Base-by-base conservation (phyloP, 768 basidiomycete species). In the Rhodotorula paludigena region DNA sequence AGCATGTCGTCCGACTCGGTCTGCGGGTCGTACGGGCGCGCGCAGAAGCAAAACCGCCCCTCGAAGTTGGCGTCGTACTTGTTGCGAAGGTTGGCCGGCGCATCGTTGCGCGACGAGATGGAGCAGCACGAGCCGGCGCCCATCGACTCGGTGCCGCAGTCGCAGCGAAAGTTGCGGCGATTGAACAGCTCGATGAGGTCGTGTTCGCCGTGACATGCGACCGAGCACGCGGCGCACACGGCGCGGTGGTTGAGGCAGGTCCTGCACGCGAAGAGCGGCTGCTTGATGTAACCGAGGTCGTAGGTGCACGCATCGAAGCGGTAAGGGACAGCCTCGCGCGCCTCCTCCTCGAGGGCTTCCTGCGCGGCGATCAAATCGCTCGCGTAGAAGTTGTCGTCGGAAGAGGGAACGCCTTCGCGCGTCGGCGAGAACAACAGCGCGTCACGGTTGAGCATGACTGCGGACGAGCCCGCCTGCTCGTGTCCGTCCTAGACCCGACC, bases 141-240 rank as follows among this genome's bases (percentile, higher is more conserved):
- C 54, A 75, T 64, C 11, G 52, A 45, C 15, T 64, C 38, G 12
- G 73, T 75, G 1, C 70, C 70, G 59, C 76, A 76, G 57, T 76
- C 76, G 58, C 76, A 76, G 5, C 64, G 64, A 55, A 75, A 76
- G 60, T 65, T 42, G 11, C 76, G 66, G 30, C 74, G 69, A 21
- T 60, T 63, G 70, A 76, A 76, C 35, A 76, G 73, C 57, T 76
- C 76, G 39, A 75, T 69, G 32, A 76, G 72, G 8, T 75, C 69
- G 57, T 73, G 73, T 3, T 73, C 71, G 9, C 53, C 63, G 45
- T 75, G 74, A 35, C 74, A 75, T 14, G 72, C 62, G 41, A 75
- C 53, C 23, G 64, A 67, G 52, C 74, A 75, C 15, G 57, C 70
- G 1, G 67, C 69, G 52, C 74, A 75, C 16, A 75, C 68, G 8